Percentiles rank a stretch among this genome's conserved stretches.
Conservation (phyloP, 2,329 filamentous ascomycete genomes). For the Aspergillus floridensis region DNA sequence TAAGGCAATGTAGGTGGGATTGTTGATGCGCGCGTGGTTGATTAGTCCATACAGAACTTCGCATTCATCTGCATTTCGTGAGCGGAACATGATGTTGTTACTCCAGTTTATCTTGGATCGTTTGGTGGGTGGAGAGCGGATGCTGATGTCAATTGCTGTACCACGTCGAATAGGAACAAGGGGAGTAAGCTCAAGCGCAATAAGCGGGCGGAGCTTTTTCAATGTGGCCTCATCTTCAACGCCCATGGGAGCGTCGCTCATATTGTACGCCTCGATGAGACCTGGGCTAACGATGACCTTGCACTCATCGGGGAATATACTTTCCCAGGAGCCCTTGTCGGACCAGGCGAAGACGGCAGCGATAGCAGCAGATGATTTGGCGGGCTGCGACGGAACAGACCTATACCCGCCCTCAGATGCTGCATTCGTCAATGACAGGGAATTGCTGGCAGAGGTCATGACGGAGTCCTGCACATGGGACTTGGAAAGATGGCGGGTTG, state of each 20-base stretch:
- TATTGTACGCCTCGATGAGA: slow-evolving; percentile 62
- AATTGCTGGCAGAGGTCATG: slow-evolving; percentile 51
- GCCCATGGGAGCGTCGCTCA: slow-evolving; percentile 42
- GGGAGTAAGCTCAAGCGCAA: slow-evolving; percentile 83
- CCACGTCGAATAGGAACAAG: slow-evolving; percentile 86
- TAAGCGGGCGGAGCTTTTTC: slow-evolving; percentile 47
- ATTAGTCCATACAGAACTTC: slow-evolving; percentile 80
- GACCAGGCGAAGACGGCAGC: slow-evolving; percentile 64
- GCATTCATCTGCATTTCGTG: slow-evolving; percentile 72
- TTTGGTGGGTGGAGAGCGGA: slow-evolving; percentile 77
- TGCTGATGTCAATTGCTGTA: slow-evolving; percentile 89
- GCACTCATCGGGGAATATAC: slow-evolving; percentile 61
- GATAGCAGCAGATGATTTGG: slow-evolving; percentile 54
- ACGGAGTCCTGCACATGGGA: slow-evolving; percentile 37
- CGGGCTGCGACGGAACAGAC: slow-evolving; percentile 47
- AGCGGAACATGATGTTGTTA: slow-evolving; percentile 88
- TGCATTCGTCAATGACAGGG: slow-evolving; percentile 75
- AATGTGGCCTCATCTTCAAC: slow-evolving; percentile 19
- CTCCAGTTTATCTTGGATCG: slow-evolving; percentile 68
- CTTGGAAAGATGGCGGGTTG: slow-evolving; percentile 39
- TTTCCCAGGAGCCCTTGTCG: slow-evolving; percentile 62
- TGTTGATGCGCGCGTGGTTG: slow-evolving; percentile 85
- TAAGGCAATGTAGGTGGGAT: slow-evolving; percentile 80
- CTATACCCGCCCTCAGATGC: slow-evolving; percentile 72
- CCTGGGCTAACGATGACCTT: slow-evolving; percentile 62